Base-by-base conservation (phyloP, 306 rosid genomes). In the Senna siamea region DNA sequence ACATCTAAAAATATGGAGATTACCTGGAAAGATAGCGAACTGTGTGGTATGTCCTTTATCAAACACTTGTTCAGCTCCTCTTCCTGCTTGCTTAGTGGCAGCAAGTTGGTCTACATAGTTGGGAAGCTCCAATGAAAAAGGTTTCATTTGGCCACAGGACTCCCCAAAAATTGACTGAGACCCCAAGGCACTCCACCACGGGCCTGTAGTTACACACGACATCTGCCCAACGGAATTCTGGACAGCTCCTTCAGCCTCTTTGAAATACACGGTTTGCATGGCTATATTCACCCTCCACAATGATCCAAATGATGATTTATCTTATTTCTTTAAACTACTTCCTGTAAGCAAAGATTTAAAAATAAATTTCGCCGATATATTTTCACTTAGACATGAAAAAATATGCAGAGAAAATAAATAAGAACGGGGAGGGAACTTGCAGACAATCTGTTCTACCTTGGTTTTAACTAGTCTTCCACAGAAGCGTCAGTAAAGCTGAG, bases 11-110 rank as follows among this genome's bases (percentile, higher is more conserved):
- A 63, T 15, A 59, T 26, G 74, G 48, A 76, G 66, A 48, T 78
- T 86, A 93, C 98, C 98, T 69, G 92, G 84, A 81, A 88, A 89
- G 72, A 93, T 82, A 26, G 93, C 72, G 76, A 93, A 91, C 72
- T 86, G 92, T 66, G 84, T 83, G 32, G 74, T 71, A 53, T 82
- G 85, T 57, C 88, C 85, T 88, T 82, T 91, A 7, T 81, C 88
- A 2, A 69, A 59, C 69, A 84, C 81, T 43, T 80, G 92, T 70
- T 86, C 92, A 68, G 76, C 53, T 62, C 86, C 86, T 76, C 87
- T 78, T 53, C 73, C 86, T 0, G 83, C 74, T 23, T 73, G 81
- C 84, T 84, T 90, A 58, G 23, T 63, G 53, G 80, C 72, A 78
- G 57, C 76, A 69, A 85, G 65, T 77, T 88, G 93, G 78, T 82